Evolutionary conservation across 768 basidiomycete genomes (phyloP).

Genomic region (Lactifluus piperatus): DNA sequence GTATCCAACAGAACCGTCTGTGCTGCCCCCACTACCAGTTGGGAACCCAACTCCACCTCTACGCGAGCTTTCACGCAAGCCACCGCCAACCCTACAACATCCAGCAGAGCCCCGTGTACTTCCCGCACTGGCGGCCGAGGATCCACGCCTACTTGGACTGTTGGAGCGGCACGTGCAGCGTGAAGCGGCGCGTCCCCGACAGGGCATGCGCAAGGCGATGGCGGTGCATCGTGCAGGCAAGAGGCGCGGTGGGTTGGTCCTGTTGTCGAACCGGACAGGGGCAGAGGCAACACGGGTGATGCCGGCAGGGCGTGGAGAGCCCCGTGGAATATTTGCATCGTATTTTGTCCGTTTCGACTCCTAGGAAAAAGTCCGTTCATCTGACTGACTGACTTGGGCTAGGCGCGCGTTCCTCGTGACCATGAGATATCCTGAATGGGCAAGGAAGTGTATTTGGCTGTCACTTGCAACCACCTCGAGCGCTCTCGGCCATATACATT

Average conservation of each 20-base stretch:
- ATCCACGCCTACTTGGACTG: conserved; percentile 1
- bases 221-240: conserved; percentile 1
- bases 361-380: background rate
- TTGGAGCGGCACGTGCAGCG: conserved; percentile 10
- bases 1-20: background rate
- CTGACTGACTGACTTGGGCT: background rate
- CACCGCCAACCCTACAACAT: background rate
- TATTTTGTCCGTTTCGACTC: background rate
- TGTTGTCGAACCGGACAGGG: background rate
- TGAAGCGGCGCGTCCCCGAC: conserved; percentile 6
- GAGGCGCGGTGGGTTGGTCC: conserved; percentile 7
- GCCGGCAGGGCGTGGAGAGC: background rate
- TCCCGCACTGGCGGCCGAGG: conserved; percentile 7
- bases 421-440: background rate
- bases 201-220: conserved; percentile 4
- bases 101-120: background rate
- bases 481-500: background rate
- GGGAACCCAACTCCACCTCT: background rate
- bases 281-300: background rate
- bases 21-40: background rate
- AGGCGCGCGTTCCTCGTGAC: background rate
- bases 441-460: background rate
- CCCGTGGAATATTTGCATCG: background rate
- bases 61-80: background rate
- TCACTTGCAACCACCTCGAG: background rate